phyloP scores from a whole-genome alignment of 2,329 filamentous ascomycete genomes.

The Thielaviopsis euricoi region DNA sequence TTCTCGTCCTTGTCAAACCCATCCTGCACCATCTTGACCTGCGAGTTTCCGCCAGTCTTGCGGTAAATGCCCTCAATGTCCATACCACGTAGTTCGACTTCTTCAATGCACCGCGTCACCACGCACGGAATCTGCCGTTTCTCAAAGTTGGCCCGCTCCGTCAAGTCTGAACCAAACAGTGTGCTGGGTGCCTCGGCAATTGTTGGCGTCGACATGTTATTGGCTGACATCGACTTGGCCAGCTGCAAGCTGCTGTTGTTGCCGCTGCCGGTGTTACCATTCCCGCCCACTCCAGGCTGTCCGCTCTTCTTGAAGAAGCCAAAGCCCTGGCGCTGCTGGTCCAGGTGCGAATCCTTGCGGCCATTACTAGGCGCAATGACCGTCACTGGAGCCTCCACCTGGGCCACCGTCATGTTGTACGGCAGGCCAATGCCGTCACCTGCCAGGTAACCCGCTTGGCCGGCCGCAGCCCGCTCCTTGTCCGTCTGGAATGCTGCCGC shows the following conservation, averaged over 20 bases:
- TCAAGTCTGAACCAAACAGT: conserved; percentile 80
- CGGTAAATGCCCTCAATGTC: conserved; percentile 95
- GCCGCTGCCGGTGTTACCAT: not conserved
- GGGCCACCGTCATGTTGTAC: conserved; percentile 49
- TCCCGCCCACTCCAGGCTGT: not conserved
- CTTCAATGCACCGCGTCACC: conserved; percentile 85
- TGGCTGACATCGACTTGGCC: conserved; percentile 4
- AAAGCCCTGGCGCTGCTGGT: conserved; percentile 39
- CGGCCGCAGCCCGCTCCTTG: conserved; percentile 35
- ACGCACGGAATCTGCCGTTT: conserved; percentile 78
- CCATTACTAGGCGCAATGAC: conserved; percentile 12
- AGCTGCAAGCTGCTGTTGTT: conserved; percentile 3
- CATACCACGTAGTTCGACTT: conserved; percentile 92
- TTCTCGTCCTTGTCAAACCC: conserved; percentile 78
- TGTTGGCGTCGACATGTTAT: conserved; percentile 4
- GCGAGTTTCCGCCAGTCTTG: conserved; percentile 85
- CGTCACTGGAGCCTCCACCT: conserved; percentile 31
- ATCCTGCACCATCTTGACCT: conserved; percentile 77
- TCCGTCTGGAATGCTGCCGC: conserved; percentile 56
- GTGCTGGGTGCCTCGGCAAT: conserved; percentile 29
- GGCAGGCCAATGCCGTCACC: conserved; percentile 52
- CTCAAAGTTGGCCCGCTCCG: conserved; percentile 74
- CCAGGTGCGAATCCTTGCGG: conserved; percentile 19
- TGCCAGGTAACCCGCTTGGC: conserved; percentile 33
- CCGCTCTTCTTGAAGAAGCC: conserved; percentile 49